Evolutionary conservation across 257 asterid species (phyloP).

Genomic region (Eucommia ulmoides): DNA sequence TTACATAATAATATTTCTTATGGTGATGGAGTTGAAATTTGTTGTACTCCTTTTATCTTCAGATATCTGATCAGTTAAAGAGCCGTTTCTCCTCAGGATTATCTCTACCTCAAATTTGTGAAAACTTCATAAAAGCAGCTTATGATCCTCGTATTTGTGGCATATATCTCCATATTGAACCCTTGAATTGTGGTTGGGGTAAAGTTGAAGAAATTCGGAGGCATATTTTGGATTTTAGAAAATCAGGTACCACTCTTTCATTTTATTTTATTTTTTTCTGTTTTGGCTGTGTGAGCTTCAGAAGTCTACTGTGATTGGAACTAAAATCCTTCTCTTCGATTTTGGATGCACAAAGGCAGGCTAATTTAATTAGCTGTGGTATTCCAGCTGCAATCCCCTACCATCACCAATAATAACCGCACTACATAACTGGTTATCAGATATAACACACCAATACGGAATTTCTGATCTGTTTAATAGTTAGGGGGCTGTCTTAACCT

Average conservation of each 20-base stretch:
- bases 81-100: constrained; percentile 90
- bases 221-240: constrained; percentile 74
- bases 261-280: neutral
- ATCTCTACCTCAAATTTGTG: constrained; percentile 90
- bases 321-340: neutral
- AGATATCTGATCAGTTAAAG: constrained; percentile 97
- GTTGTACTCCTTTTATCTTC: constrained; percentile 18
- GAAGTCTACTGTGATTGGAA: neutral
- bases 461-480: too few species aligned
- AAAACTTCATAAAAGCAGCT: constrained; percentile 85
- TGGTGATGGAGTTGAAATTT: too few species aligned
- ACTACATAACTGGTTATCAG: neutral
- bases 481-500: too few species aligned
- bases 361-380: neutral
- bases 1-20: too few species aligned
- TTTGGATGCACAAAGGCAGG: neutral
- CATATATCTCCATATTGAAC: constrained; percentile 83
- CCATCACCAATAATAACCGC: neutral
- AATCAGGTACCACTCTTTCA: constrained; percentile 49
- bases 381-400: too few species aligned
- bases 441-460: too few species aligned
- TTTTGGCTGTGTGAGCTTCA: neutral
- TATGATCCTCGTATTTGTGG: constrained; percentile 96
- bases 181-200: constrained; percentile 90
- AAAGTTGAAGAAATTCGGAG: constrained; percentile 92